Evolutionary conservation across 768 basidiomycete genomes (phyloP).

Genomic region (Leccinum ochraceum): DNA sequence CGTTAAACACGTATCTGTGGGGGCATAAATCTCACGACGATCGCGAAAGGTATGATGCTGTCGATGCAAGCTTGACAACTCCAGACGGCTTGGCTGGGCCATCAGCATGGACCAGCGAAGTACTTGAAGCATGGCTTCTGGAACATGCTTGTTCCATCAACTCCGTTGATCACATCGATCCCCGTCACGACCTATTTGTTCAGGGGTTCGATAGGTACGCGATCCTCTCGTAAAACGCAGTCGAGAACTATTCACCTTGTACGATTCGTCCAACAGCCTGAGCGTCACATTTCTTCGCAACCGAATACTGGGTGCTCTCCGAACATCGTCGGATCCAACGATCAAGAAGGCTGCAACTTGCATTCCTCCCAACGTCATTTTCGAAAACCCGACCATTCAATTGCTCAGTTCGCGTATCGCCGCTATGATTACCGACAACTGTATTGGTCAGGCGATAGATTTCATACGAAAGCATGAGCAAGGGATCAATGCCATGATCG

Average conservation of each 20-base stretch:
- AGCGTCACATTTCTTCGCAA: slow-evolving; percentile 34
- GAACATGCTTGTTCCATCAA: slow-evolving; percentile 24
- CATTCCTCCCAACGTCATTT: slow-evolving; percentile 37
- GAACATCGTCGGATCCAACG: slow-evolving; percentile 31
- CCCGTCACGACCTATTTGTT: slow-evolving; percentile 28
- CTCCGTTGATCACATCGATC: slow-evolving; percentile 3
- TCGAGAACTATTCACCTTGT: background rate
- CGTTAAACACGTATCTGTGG: rapidly evolving
- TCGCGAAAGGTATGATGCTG: slow-evolving; percentile 30
- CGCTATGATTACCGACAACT: slow-evolving; percentile 5
- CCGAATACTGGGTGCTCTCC: slow-evolving; percentile 23
- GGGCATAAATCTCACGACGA: background rate
- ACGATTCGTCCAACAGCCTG: slow-evolving; percentile 20
- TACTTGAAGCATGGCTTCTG: slow-evolving; percentile 29
- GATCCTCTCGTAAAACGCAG: background rate
- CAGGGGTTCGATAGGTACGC: slow-evolving; percentile 42
- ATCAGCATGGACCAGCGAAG: slow-evolving; percentile 22
- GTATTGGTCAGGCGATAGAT: background rate
- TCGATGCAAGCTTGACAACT: slow-evolving; percentile 28
- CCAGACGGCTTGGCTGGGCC: slow-evolving; percentile 27
- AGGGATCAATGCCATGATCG: slow-evolving; percentile 41
- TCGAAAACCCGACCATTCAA: slow-evolving; percentile 42
- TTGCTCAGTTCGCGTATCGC: slow-evolving; percentile 30
- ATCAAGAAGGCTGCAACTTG: slow-evolving; percentile 26
- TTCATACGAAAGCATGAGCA: slow-evolving; percentile 11